These are phyloP conservation scores for Dryadomyces quercus-mongolicae DNA, from an alignment of 2,329 filamentous ascomycete species.

Conservation along the genomic window DNA sequence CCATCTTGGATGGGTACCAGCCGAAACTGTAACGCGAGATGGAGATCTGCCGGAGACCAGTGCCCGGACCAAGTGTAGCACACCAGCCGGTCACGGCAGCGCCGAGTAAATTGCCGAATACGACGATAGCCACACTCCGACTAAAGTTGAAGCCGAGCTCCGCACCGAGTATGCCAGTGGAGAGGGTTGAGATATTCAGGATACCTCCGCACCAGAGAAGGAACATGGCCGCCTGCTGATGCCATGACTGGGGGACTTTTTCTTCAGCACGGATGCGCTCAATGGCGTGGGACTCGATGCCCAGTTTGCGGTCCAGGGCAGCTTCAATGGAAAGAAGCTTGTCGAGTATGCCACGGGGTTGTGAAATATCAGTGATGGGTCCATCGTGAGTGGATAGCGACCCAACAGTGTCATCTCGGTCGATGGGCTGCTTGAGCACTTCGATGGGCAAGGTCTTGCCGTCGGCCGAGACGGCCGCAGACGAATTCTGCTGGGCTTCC, in stretches of 20 bases:
- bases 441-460: background rate
- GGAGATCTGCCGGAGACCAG: slow-evolving; percentile 36
- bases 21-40: slow-evolving; percentile 36
- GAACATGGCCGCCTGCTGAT: slow-evolving; percentile 35
- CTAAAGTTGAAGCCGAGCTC: slow-evolving; percentile 32
- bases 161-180: slow-evolving; percentile 37
- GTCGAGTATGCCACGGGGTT: slow-evolving; percentile 15
- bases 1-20: slow-evolving; percentile 36
- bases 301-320: slow-evolving; percentile 31
- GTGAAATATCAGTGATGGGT: background rate
- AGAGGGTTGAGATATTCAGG: slow-evolving; percentile 38
- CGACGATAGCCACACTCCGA: slow-evolving; percentile 30
- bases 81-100: slow-evolving; percentile 31
- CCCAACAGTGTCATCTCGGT: background rate
- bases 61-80: slow-evolving; percentile 36
- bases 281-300: slow-evolving; percentile 35
- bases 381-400: background rate
- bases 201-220: slow-evolving; percentile 38
- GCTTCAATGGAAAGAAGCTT: slow-evolving; percentile 27
- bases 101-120: slow-evolving; percentile 33
- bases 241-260: slow-evolving; percentile 22
- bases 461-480: background rate
- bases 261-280: slow-evolving; percentile 31
- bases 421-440: background rate
- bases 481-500: background rate